Percentiles rank a stretch among this genome's conserved stretches.
These are phyloP conservation scores for Amanita thiersii DNA, from an alignment of 768 basidiomycete species.

Conservation along the genomic window DNA sequence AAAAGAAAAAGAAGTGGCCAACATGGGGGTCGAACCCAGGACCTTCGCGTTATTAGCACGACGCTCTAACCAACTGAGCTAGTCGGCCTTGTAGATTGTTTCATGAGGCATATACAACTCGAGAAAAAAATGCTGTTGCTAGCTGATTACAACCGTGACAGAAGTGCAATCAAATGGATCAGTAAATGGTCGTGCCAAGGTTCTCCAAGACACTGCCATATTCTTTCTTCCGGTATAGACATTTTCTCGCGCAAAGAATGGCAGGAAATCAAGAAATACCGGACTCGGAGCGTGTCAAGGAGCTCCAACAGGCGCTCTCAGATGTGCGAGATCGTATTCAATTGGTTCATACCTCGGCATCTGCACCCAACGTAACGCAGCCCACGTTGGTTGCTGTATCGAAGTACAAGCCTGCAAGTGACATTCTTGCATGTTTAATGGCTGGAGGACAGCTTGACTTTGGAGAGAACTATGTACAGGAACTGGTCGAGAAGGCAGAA, in stretches of 20 bases:
- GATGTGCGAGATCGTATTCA: constrained; percentile 45
- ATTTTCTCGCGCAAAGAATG: background rate
- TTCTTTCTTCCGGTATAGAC: background rate
- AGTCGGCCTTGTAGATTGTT: no score
- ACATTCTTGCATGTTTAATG: constrained; percentile 78
- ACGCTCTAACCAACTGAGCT: constrained; percentile 94
- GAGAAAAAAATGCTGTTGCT: no score
- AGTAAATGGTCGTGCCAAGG: no score
- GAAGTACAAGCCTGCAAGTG: constrained; percentile 85
- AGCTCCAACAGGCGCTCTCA: constrained; percentile 44
- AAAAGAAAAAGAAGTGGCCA: constrained; percentile 35
- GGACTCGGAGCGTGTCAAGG: constrained; percentile 34
- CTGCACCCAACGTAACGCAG: constrained; percentile 8
- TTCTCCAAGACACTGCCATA: background rate
- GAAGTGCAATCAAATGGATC: no score
- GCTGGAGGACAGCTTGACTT: constrained; percentile 76
- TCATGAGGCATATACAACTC: no score
- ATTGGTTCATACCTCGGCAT: constrained; percentile 19
- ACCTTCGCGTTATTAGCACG: constrained; percentile 83
- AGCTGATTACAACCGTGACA: no score
- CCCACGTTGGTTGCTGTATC: constrained; percentile 78
- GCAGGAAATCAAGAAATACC: background rate
- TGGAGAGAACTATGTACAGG: constrained; percentile 97
- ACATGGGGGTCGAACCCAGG: constrained; percentile 78
- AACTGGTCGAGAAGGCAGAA: constrained; percentile 80